These are phyloP conservation scores for Phaseolus coccineus DNA, from an alignment of 331 rosid genomes.

Conservation along the genomic window DNA sequence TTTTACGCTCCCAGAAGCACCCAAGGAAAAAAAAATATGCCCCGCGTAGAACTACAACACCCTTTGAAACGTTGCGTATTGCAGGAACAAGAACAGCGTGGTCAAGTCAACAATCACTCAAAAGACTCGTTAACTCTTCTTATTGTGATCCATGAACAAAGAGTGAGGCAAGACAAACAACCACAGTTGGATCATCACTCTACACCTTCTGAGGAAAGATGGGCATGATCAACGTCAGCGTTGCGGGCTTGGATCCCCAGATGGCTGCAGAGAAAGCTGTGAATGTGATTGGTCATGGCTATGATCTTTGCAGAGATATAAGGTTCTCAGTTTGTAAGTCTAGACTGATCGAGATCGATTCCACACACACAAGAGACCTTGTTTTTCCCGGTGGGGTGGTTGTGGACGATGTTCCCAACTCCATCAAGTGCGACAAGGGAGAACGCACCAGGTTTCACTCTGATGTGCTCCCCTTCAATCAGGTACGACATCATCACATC, in stretches of 20 bases:
- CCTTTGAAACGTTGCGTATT: constrained; percentile 28
- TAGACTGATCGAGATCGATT: constrained; percentile 63
- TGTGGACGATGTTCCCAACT: constrained; percentile 59
- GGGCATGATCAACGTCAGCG: constrained; percentile 43
- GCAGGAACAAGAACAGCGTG: neutral
- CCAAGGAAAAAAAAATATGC: neutral
- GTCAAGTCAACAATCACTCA: neutral
- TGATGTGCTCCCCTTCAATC: constrained; percentile 73
- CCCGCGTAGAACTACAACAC: constrained; percentile 38
- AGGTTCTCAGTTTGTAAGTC: constrained; percentile 63
- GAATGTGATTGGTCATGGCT: constrained; percentile 75
- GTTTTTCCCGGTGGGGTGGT: constrained; percentile 71
- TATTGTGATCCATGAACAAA: neutral
- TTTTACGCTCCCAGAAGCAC: neutral
- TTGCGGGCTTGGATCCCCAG: constrained; percentile 57
- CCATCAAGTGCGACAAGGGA: constrained; percentile 85
- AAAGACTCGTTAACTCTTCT: constrained; percentile 6
- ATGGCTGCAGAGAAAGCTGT: constrained; percentile 81
- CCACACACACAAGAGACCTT: constrained; percentile 58
- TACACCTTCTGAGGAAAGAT: neutral
- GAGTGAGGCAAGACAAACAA: neutral
- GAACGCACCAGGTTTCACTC: constrained; percentile 67
- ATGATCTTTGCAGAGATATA: constrained; percentile 69
- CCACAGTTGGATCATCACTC: neutral
- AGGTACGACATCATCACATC: constrained; percentile 46